These are phyloP conservation scores for Arthrobotrys entomopaga DNA, from an alignment of 2,329 filamentous ascomycete species.

Conservation along the genomic window DNA sequence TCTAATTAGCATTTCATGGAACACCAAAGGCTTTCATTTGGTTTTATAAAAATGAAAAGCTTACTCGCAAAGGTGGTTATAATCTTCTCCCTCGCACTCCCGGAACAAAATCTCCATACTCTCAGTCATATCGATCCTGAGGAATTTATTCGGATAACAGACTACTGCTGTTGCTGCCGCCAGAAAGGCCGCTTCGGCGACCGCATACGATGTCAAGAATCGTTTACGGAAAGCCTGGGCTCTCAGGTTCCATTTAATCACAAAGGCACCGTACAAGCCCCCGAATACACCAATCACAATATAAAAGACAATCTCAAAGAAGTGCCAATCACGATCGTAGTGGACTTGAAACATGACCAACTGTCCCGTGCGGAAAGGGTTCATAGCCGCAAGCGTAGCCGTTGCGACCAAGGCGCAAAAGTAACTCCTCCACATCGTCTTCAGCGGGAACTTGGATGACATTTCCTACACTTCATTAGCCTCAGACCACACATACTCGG, in stretches of 20 bases:
- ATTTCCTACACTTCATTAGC: conserved; percentile 72
- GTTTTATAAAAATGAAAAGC: too few species aligned
- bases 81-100: conserved; percentile 89
- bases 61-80: conserved; percentile 86
- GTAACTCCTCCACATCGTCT: conserved; percentile 97
- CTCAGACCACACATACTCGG: background rate
- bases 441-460: conserved; percentile 94
- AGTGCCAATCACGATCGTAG: conserved; percentile 97
- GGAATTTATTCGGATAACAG: conserved; percentile 96
- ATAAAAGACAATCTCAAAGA: conserved; percentile 95
- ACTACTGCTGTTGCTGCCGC: conserved; percentile 85
- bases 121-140: conserved; percentile 98
- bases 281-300: conserved; percentile 91
- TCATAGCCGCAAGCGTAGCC: conserved; percentile 91
- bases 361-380: conserved; percentile 95
- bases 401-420: conserved; percentile 97
- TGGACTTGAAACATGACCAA: conserved; percentile 99
- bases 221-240: conserved; percentile 93
- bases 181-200: conserved; percentile 85
- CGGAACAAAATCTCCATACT: conserved; percentile 98
- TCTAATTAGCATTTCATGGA: background rate
- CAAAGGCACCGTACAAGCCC: conserved; percentile 92
- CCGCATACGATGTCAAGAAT: conserved; percentile 83
- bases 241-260: conserved; percentile 96
- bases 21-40: background rate